These are phyloP conservation scores for Corchorus capsularis DNA, from an alignment of 345 rosid species.

Conservation along the genomic window DNA sequence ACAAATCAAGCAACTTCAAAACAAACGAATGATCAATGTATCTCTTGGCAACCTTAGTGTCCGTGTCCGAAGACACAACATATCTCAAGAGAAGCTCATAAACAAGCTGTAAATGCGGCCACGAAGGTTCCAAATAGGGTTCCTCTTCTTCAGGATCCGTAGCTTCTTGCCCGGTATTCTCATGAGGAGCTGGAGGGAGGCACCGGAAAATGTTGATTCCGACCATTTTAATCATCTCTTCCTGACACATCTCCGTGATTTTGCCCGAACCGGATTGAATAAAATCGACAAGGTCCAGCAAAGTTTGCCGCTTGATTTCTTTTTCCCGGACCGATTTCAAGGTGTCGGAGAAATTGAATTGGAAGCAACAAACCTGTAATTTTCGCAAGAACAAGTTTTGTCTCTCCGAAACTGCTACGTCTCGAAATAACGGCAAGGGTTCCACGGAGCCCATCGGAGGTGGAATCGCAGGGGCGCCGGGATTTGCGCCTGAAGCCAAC, in stretches of 20 bases:
- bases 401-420: conserved; percentile 61
- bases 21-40: conserved; percentile 79
- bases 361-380: conserved; percentile 77
- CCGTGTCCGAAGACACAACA: conserved; percentile 74
- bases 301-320: conserved; percentile 82
- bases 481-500: conserved; percentile 16
- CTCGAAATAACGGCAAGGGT: conserved; percentile 66
- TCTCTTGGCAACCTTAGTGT: conserved; percentile 77
- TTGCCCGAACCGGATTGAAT: conserved; percentile 79
- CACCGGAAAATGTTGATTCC: conserved; percentile 64
- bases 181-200: conserved; percentile 76
- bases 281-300: conserved; percentile 74
- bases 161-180: conserved; percentile 75
- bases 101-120: conserved; percentile 91
- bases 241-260: conserved; percentile 70
- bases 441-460: conserved; percentile 67
- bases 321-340: conserved; percentile 61
- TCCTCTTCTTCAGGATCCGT: conserved; percentile 88
- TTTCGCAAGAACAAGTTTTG: conserved; percentile 66
- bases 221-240: conserved; percentile 80
- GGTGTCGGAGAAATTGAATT: conserved; percentile 66
- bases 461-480: conserved; percentile 29
- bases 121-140: conserved; percentile 76
- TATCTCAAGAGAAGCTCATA: conserved; percentile 79
- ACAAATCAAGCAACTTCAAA: conserved; percentile 71